Evolutionary conservation across 2,329 filamentous ascomycete genomes (phyloP), one percentile per base, ranked within the genome.

Genomic region (Phyllosticta ampelicida): DNA sequence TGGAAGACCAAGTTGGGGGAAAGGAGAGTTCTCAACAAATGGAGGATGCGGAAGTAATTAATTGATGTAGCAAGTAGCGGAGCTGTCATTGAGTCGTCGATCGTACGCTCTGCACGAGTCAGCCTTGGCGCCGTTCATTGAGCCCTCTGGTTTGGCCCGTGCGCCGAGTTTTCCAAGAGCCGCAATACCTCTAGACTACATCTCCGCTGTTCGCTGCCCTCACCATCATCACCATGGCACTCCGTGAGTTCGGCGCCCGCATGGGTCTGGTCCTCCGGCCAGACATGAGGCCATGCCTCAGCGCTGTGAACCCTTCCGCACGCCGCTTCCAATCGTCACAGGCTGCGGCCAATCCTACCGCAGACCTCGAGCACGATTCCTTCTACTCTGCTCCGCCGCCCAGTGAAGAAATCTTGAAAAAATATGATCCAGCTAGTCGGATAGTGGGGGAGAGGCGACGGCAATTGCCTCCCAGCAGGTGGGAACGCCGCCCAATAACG

Each of bases 381-480:
- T 80, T 78, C 49, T 68, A 79, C 55, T 67, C 70, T 21, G 64
- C 68, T 28, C 63, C 72, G 58, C 68, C 68, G 44, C 66, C 71
- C 28, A 70, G 72, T 53, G 70, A 72, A 53, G 70, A 74, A n/a
- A 63, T 71, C 9, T 68, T 74, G 54, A 73, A 78, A 63, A 63
- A 62, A 53, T 83, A 73, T 61, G 77, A 82, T 64, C 78, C 79
- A 9, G 63, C 79, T 51, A 76, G 71, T 52, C 71, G 71, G 56
- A 74, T 77, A 36, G 21, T 29, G 5, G 69, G 71, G 56, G 68
- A 69, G 57, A 71, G 79, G 44, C 70, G 70, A 54, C 70, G 66
- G 57, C 65, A 72, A 60, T 65, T 78, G 30, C 81, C 81, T 9
- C 71, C 75, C 11, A 80, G 79, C 77, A 80, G 80, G 80, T 82